These are phyloP conservation scores for Pelargonium australe DNA, from an alignment of 441 rosid genomes.

Conservation along the genomic window DNA sequence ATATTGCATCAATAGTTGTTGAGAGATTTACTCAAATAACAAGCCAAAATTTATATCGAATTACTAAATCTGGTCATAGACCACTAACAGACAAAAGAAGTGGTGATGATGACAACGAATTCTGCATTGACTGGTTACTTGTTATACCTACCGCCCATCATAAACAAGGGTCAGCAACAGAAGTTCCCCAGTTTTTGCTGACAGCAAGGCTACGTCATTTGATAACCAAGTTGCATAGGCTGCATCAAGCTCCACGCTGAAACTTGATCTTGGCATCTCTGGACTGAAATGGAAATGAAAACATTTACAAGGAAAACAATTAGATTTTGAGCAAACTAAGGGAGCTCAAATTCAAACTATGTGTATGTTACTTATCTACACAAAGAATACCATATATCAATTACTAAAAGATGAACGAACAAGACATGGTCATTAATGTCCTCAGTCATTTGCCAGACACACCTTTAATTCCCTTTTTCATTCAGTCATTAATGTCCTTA, in stretches of 20 bases:
- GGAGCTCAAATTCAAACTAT: not conserved
- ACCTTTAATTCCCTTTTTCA: not conserved
- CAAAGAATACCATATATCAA: not conserved
- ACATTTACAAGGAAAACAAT: not conserved
- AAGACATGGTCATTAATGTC: too few species aligned
- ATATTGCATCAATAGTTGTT: not conserved
- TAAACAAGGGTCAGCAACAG: slow-evolving; percentile 81
- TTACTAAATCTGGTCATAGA: slow-evolving; percentile 3
- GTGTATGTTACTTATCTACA: slow-evolving; percentile 2
- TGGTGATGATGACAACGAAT: not conserved
- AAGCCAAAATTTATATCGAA: not conserved
- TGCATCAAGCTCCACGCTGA: slow-evolving; percentile 92
- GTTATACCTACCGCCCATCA: slow-evolving; percentile 73
- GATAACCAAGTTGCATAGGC: slow-evolving; percentile 82
- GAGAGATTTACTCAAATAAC: not conserved
- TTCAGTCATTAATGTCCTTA: not conserved
- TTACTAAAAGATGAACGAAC: not conserved
- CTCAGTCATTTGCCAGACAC: not conserved
- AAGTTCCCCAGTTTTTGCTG: slow-evolving; percentile 87
- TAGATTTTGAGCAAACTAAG: not conserved
- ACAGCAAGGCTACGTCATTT: slow-evolving; percentile 80
- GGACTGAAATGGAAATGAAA: slow-evolving; percentile 53
- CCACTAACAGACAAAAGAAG: slow-evolving; percentile 1
- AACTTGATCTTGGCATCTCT: slow-evolving; percentile 85
- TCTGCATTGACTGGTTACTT: slow-evolving; percentile 7